These are phyloP conservation scores for Zygoascus sp. DNA, from an alignment of 1,139 yeast species.

Conservation along the genomic window DNA sequence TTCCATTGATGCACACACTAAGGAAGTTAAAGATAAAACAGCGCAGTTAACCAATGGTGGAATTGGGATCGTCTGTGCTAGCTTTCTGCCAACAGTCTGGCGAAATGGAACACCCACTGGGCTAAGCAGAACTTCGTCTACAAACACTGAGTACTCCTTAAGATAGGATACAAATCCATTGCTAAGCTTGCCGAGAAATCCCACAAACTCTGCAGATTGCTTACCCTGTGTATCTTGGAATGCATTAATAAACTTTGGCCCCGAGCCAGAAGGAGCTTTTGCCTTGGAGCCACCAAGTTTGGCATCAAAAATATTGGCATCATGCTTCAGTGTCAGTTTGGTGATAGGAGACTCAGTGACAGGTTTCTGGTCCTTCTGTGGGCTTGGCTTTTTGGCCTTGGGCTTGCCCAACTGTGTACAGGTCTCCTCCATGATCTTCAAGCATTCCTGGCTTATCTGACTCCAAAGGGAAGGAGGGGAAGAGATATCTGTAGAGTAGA, in stretches of 20 bases:
- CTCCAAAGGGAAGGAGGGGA: constrained; percentile 26
- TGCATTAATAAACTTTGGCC: constrained; percentile 20
- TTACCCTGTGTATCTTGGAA: constrained; percentile 29
- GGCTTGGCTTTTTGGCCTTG: constrained; percentile 13
- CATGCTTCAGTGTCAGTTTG: constrained; percentile 18
- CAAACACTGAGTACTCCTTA: constrained; percentile 15
- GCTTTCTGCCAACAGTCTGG: constrained; percentile 32
- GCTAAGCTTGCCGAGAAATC: constrained; percentile 13
- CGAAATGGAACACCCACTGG: constrained; percentile 29
- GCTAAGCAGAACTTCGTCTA: constrained; percentile 18
- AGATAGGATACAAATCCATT: constrained; percentile 8
- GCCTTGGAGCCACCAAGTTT: constrained; percentile 2
- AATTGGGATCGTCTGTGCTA: constrained; percentile 27
- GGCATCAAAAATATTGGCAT: constrained; percentile 17
- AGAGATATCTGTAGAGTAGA: constrained; percentile 34
- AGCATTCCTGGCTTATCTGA: constrained; percentile 24
- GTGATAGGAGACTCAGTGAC: not conserved
- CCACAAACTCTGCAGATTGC: constrained; percentile 22
- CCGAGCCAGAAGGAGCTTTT: constrained; percentile 4
- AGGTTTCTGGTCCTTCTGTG: constrained; percentile 13
- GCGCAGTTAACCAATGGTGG: constrained; percentile 28
- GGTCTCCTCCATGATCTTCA: constrained; percentile 18
- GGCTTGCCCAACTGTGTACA: constrained; percentile 15
- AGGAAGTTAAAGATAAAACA: constrained; percentile 27
- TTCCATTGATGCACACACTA: constrained; percentile 30